Evolutionary conservation across 768 basidiomycete genomes (phyloP), one percentile per base, ranked within the genome.

Genomic region (Panellus pusillus): DNA sequence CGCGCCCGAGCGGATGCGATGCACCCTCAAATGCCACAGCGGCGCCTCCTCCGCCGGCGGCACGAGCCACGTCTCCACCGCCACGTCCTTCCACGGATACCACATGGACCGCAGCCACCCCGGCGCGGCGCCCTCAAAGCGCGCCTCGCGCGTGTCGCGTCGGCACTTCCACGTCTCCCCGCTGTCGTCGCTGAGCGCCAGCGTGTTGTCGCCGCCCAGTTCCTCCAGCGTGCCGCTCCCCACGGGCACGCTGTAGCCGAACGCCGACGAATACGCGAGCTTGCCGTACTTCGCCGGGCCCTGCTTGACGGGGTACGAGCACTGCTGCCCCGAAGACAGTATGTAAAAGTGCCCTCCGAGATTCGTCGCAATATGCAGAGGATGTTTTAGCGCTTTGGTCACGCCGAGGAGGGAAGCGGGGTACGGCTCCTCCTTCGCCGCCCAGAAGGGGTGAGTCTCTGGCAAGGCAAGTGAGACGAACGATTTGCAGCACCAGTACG

Each of bases 401-500:
- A 76, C 76, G 15, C 73, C 73, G 41, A 74, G 70, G 28, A 82
- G 66, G 6, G 72, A 67, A 14, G 57, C 55, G 0, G 87, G 89
- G 67, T 83, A 87, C 4, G 80, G 77, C 52, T 86, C 83, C 65
- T 90, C 88, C n/a, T 73, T 61, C 1, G 80, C 71, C 0, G 79
- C 62, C 89, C 87, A 91, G 77, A 89, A 90, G 1, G 86, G 84
- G 66, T 90, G 87, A 1, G 76, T 72, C 14, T 79, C 76, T 2
- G 86, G 81, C 3, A 88, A 74, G 6, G 86, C 74, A 14, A 90
- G 79, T 6, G 84, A 67, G 36, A 85, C 74, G 67, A 91, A 90
- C 1, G 86, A 83, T 64, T 89, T 88, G 73, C 86, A 89, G 64
- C 83, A 86, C 89, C 88, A 90, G 69, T 90, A 91, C 2, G 86